A percentile compares a stretch with the other conserved stretches of the same genome.
Evolutionary conservation across 1,284 basidiomycete species (phyloP).

Genomic region (Anthracocystis walkeri): DNA sequence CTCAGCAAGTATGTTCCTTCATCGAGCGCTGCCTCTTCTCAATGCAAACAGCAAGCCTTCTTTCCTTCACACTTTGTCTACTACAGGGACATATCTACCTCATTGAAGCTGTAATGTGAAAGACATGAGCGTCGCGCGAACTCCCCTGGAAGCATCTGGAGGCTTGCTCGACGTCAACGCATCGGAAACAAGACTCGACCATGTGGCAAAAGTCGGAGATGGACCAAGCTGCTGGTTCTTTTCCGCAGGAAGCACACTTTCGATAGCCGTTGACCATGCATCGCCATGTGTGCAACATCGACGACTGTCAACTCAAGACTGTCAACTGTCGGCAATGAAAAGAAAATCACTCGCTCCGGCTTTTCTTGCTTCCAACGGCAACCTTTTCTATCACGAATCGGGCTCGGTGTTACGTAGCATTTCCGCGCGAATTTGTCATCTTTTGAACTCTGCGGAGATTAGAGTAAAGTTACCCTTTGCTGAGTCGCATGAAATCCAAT

Average conservation of each 20-base stretch:
- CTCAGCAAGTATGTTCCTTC: background rate
- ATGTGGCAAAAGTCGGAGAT: constrained; percentile 3
- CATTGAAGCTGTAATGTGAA: background rate
- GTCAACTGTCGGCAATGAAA: background rate
- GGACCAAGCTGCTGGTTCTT: too few species aligned
- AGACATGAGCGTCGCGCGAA: background rate
- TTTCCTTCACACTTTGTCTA: too few species aligned
- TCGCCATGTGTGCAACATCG: too few species aligned
- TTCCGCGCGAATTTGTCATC: background rate
- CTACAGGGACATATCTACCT: too few species aligned
- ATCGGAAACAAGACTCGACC: background rate
- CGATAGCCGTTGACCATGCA: too few species aligned
- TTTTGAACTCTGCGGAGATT: background rate
- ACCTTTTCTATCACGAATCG: background rate
- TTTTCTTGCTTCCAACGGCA: background rate
- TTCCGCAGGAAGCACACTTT: too few species aligned
- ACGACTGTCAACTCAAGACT: too few species aligned
- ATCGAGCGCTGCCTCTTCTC: background rate
- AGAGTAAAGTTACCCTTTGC: background rate
- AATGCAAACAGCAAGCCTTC: background rate
- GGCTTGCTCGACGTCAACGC: too few species aligned
- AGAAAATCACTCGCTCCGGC: background rate
- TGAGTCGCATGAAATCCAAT: background rate
- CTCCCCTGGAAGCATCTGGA: background rate
- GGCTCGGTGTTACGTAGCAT: constrained; percentile 1